These are phyloP conservation scores for Plenodomus tracheiphilus DNA, from an alignment of 2,329 filamentous ascomycete genomes.

Conservation along the genomic window DNA sequence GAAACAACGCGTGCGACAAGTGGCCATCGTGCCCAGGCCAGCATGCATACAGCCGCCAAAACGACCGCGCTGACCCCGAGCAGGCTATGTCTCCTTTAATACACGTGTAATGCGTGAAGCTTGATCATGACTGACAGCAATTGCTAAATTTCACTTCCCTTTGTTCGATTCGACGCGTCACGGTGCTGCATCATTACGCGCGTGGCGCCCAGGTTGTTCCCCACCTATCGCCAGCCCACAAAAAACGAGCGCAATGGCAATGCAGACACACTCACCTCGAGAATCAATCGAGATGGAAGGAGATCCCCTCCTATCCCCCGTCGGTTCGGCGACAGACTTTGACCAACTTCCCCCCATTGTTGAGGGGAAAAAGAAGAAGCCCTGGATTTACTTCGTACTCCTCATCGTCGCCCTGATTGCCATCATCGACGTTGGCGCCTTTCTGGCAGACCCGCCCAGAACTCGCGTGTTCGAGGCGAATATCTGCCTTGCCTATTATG, in stretches of 20 bases:
- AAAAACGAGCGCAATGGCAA: constrained; percentile 10
- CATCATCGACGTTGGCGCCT: constrained; percentile 52
- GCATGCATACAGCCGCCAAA: neutral
- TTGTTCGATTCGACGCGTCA: neutral
- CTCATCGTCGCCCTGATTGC: constrained; percentile 49
- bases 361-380: constrained; percentile 20
- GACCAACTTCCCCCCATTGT: neutral
- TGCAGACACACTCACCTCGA: constrained; percentile 6
- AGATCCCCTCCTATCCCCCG: constrained; percentile 20
- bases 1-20: neutral
- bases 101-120: neutral
- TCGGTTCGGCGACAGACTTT: constrained; percentile 2
- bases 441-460: constrained; percentile 50
- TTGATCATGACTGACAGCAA: neutral
- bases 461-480: constrained; percentile 56
- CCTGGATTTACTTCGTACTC: constrained; percentile 34
- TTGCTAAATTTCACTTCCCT: neutral
- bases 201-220: neutral
- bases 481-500: constrained; percentile 52
- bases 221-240: neutral
- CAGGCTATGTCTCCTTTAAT: neutral
- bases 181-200: neutral
- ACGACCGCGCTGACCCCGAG: neutral
- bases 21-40: neutral
- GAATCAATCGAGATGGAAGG: constrained; percentile 20